Percentiles rank a stretch among this genome's conserved stretches.
Evolutionary conservation across 192 early-diverging fungal species (phyloP).

Genomic region (Cladochytrium replicatum): DNA sequence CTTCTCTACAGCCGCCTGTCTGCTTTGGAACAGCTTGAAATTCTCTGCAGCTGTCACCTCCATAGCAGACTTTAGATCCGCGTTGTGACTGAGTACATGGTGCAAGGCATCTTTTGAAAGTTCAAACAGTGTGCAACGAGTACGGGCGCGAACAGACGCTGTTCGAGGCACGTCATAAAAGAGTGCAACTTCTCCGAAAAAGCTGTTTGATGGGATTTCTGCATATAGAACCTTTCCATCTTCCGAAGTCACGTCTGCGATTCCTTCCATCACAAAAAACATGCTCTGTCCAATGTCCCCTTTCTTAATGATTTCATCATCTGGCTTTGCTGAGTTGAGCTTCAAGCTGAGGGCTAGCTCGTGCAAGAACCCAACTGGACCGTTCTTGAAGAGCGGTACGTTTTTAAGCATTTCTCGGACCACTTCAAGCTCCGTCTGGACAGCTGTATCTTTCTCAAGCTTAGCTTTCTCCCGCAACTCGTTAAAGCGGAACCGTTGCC

Average conservation of each 20-base stretch:
- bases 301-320: slow-evolving; percentile 30
- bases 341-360: slow-evolving; percentile 38
- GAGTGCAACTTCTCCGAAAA: slow-evolving; percentile 48
- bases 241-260: slow-evolving; percentile 39
- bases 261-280: slow-evolving; percentile 46
- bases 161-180: slow-evolving; percentile 44
- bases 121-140: slow-evolving; percentile 36
- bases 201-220: slow-evolving; percentile 26
- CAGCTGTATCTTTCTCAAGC: slow-evolving; percentile 11
- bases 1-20: slow-evolving; percentile 26
- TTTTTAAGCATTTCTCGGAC: slow-evolving; percentile 41
- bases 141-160: slow-evolving; percentile 31
- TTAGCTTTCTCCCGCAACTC: slow-evolving; percentile 35
- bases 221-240: slow-evolving; percentile 35
- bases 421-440: slow-evolving; percentile 40
- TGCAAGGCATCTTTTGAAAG: slow-evolving; percentile 34
- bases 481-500: slow-evolving; percentile 29
- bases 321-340: slow-evolving; percentile 22
- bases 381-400: slow-evolving; percentile 41
- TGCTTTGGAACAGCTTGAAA: slow-evolving; percentile 27
- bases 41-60: slow-evolving; percentile 34
- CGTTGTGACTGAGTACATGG: slow-evolving; percentile 26
- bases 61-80: slow-evolving; percentile 19
- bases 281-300: slow-evolving; percentile 34
- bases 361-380: slow-evolving; percentile 32